Conservation (phyloP, 2,329 filamentous ascomycete genomes). For the Spiromastix sp. region DNA sequence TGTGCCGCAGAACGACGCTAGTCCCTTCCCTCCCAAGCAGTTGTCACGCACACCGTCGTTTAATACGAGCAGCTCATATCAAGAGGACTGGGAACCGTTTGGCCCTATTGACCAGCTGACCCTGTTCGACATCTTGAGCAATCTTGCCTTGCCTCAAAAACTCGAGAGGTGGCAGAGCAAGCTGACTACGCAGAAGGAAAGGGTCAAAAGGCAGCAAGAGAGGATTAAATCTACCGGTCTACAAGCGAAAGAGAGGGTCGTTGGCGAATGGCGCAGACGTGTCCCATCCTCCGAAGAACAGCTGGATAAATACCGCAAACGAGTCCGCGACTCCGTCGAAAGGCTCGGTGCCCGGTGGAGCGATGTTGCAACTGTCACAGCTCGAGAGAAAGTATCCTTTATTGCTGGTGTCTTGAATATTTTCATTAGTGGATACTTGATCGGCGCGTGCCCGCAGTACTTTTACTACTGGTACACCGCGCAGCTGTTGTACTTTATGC, state of each 20-base stretch:
- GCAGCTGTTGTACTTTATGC: constrained; percentile 92
- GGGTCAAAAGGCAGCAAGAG: constrained; percentile 72
- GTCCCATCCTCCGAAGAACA: constrained; percentile 84
- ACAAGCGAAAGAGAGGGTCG: constrained; percentile 75
- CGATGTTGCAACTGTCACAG: constrained; percentile 75
- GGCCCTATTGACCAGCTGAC: constrained; percentile 83
- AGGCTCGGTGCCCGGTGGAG: constrained; percentile 78
- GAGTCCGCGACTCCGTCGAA: constrained; percentile 83
- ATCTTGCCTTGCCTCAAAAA: constrained; percentile 77
- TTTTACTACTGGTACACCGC: constrained; percentile 90
- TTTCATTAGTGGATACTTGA: constrained; percentile 88
- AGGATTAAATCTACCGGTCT: constrained; percentile 65
- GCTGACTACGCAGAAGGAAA: constrained; percentile 71
- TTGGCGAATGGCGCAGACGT: constrained; percentile 83
- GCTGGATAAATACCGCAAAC: constrained; percentile 77
- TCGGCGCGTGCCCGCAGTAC: constrained; percentile 72
- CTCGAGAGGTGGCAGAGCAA: constrained; percentile 83
- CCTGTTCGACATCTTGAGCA: constrained; percentile 88
- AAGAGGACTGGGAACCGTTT: constrained; percentile 78
- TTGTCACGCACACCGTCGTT: constrained; percentile 71
- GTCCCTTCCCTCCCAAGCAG: constrained; percentile 39
- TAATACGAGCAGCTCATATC: constrained; percentile 74
- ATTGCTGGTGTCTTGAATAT: constrained; percentile 96
- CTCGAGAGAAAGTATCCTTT: constrained; percentile 90
- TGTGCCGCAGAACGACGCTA: constrained; percentile 38